Conservation (phyloP, 2,329 filamentous ascomycete genomes). For the Drechslerella dactyloides region DNA sequence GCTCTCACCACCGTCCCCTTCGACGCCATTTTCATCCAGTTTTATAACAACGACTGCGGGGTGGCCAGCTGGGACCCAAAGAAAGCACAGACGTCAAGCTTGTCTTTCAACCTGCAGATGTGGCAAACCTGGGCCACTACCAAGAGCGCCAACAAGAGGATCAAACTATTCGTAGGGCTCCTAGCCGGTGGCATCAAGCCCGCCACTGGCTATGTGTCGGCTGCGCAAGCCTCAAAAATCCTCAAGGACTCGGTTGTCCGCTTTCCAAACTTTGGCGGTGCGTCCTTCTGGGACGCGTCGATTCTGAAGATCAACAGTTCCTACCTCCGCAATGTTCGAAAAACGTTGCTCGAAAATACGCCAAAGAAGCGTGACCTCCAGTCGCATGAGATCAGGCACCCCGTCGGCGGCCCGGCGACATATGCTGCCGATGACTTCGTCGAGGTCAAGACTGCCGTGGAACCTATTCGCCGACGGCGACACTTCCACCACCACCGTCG, state of each 20-base stretch:
- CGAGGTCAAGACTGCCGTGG: slow-evolving; percentile 31
- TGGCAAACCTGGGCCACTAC: slow-evolving; percentile 72
- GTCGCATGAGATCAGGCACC: slow-evolving; percentile 25
- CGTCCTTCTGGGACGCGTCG: slow-evolving; percentile 41
- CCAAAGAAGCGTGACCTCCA: slow-evolving; percentile 25
- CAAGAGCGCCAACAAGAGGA: slow-evolving; percentile 65
- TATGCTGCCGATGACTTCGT: slow-evolving; percentile 31
- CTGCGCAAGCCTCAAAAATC: slow-evolving; percentile 3
- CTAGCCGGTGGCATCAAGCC: slow-evolving; percentile 21
- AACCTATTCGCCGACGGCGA: slow-evolving; percentile 20
- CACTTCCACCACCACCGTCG: slow-evolving; percentile 26
- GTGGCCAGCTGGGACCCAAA: slow-evolving; percentile 62
- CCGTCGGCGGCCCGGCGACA: slow-evolving; percentile 29
- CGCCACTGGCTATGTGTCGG: neutral
- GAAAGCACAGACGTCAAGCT: slow-evolving; percentile 30
- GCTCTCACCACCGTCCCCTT: slow-evolving; percentile 61
- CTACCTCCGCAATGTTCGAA: slow-evolving; percentile 18
- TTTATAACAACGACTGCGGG: slow-evolving; percentile 72
- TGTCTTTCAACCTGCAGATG: slow-evolving; percentile 53
- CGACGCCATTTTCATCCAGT: slow-evolving; percentile 70
- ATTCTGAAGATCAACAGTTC: slow-evolving; percentile 16
- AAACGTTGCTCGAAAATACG: slow-evolving; percentile 1
- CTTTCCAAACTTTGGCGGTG: slow-evolving; percentile 37
- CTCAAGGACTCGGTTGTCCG: slow-evolving; percentile 11
- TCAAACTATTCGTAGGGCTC: slow-evolving; percentile 65